Percentiles rank a stretch among this genome's conserved stretches.
Conservation (phyloP, 2,329 filamentous ascomycete species). For the Penicillium vulpinum region DNA sequence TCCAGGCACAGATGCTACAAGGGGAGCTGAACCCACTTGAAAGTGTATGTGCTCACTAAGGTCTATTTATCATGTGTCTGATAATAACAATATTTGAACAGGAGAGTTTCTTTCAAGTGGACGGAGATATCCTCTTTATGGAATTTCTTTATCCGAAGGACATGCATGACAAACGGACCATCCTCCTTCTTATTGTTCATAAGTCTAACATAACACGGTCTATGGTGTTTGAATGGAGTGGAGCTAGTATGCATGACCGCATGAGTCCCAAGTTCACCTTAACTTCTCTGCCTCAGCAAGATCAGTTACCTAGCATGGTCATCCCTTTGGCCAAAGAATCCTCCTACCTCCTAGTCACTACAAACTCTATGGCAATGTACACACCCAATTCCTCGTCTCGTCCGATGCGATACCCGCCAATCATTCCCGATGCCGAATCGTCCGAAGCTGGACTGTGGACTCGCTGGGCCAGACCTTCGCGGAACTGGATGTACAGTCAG, state of each 20-base stretch:
- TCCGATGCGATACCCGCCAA: conserved; percentile 33
- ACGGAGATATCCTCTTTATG: conserved; percentile 79
- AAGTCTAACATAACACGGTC: conserved; percentile 48
- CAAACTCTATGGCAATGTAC: conserved; percentile 55
- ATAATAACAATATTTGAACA: conserved; percentile 20
- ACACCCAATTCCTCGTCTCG: conserved; percentile 41
- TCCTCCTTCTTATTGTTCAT: conserved; percentile 67
- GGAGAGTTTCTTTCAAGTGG: conserved; percentile 55
- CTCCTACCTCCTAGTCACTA: conserved; percentile 69
- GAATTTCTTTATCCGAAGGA: conserved; percentile 76
- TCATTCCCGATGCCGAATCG: conserved; percentile 27
- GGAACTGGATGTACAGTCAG: conserved; percentile 62
- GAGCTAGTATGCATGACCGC: conserved; percentile 55
- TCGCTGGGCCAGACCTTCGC: conserved; percentile 77
- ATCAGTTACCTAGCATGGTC: conserved; percentile 65
- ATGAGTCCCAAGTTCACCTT: conserved; percentile 31
- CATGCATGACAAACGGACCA: conserved; percentile 67
- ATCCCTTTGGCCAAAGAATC: conserved; percentile 71
- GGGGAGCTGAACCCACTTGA: conserved; percentile 61
- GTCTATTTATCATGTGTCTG: not conserved
- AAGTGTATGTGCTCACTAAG: conserved; percentile 42
- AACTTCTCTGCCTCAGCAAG: conserved; percentile 26
- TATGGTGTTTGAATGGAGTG: conserved; percentile 56
- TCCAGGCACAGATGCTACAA: conserved; percentile 54
- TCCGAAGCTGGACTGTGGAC: conserved; percentile 66